Evolutionary conservation across 2,329 filamentous ascomycete species (phyloP), one percentile per base, ranked within the genome.

Genomic region (Metarhizium robertsii): DNA sequence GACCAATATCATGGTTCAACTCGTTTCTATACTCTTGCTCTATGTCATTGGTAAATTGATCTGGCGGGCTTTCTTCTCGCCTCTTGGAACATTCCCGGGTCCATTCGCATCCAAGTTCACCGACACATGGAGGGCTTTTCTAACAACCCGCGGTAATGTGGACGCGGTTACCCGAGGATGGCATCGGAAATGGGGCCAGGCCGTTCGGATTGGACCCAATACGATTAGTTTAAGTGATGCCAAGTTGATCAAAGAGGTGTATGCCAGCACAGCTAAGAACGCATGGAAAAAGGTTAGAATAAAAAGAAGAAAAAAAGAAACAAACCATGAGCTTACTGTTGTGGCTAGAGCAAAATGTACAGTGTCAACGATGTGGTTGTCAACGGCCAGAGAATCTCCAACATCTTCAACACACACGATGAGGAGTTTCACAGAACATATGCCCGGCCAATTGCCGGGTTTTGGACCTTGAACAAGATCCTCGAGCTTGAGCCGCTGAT

Each of bases 321-420:
- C 2, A 13, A n/a, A 6, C 36, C 20, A 18, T 32, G 30, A 34
- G 43, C 53, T 43, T 42, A 18, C 38, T n/a, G 13, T 20, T 8
- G 6, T 40, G 36, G 42, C 20, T 40, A 61, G 60, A 55, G 58
- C 51, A 46, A 60, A 46, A 60, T 61, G 59, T 61, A 61, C 50
- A 52, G 55, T 3, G 42, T 56, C 50, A 60, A 60, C 51, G 60
- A 61, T 42, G 54, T 58, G 34, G 14, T 59, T n/a, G 18, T 59
- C 50, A 25, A 61, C 32, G 59, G 59, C 8, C 20, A 55, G 48
- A 53, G 59, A 14, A 59, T 61, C 20, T 30, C 53, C 53, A 61
- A 61, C 50, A 54, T 61, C 55, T 61, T 61, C 55, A 61, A 59
- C 49, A 60, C 60, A n/a, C 57, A 56, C 13, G 53, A 58, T 46